phyloP scores from a whole-genome alignment of 2,329 filamentous ascomycete species.

The Huntiella moniliformis region DNA sequence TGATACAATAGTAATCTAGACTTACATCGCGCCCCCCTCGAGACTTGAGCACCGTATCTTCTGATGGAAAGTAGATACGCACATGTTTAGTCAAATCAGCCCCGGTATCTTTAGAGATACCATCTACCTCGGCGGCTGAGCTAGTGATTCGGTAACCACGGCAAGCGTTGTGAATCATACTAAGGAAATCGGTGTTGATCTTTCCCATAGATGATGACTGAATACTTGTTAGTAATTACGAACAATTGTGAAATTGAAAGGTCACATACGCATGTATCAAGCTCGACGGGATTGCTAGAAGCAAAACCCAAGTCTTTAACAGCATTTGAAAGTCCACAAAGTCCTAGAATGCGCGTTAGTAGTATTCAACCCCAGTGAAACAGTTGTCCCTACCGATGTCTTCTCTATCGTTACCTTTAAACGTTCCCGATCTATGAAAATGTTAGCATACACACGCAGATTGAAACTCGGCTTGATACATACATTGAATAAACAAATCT shows the following conservation, averaged over 20 bases:
- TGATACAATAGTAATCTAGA: conserved; percentile 11
- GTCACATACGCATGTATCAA: conserved; percentile 52
- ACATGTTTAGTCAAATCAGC: conserved; percentile 29
- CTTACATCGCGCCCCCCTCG: conserved; percentile 41
- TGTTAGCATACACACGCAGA: too few relatives aligned
- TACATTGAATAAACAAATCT: conserved; percentile 77
- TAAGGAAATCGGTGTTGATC: conserved; percentile 49
- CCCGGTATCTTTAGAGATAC: conserved; percentile 2
- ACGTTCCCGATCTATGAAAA: too few relatives aligned
- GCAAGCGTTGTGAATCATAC: conserved; percentile 33
- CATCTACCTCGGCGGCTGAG: conserved; percentile 21
- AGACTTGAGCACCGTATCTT: conserved; percentile 46
- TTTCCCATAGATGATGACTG: conserved; percentile 68
- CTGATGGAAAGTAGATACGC: conserved; percentile 65
- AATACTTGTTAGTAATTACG: conserved; percentile 1
- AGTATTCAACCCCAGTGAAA: conserved; percentile 5
- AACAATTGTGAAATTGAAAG: conserved; percentile 1
- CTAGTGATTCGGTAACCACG: conserved; percentile 24
- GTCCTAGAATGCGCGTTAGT: conserved; percentile 29
- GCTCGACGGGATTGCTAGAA: conserved; percentile 34
- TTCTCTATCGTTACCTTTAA: conserved; percentile 34
- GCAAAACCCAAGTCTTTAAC: conserved; percentile 44
- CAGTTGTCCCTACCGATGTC: conserved; percentile 25
- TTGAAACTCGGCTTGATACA: conserved; percentile 17
- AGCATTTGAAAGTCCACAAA: conserved; percentile 52